Base-by-base conservation (phyloP, 371 early-diverging fungal species). In the Batkoa obscura region DNA sequence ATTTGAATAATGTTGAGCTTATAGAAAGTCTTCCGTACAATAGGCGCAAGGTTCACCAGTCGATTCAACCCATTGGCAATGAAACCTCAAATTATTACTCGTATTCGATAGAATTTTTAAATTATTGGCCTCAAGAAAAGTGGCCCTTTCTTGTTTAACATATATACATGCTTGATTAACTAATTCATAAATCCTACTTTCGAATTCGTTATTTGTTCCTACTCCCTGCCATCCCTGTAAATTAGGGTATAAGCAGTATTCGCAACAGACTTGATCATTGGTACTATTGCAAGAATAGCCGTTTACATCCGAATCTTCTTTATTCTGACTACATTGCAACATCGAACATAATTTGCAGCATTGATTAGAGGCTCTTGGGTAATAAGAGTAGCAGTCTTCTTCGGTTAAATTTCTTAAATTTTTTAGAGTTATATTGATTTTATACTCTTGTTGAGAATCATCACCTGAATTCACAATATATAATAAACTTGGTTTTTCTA, bases 1-100 rank as follows among this genome's bases (percentile, higher is more conserved):
- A n/a, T n/a, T n/a, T n/a, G n/a, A n/a, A n/a, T n/a, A n/a, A n/a
- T n/a, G n/a, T n/a, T n/a, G n/a, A n/a, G n/a, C n/a, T 45, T 49
- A 49, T 49, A 49, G 33, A 35, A 49, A 49, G 50, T 35, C 50
- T 49, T 49, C 15, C 9, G 50, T 49, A 35, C 50, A 49, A 33
- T 33, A 49, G 32, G 50, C 50, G 32, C 50, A 49, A 9, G 50
- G 23, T n/a, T 49, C 50, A 3, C 50, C 50, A 49, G 50, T 49
- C 8, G 50, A 49, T 35, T 49, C 50, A 35, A 49, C 50, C 50
- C 50, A 49, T n/a, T 33, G 50, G 32, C 50, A 49, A n/a, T 45
- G 45, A n/a, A 45, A 45, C 8, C 8, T 45, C 10, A 23, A 23
- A 15, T 23, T 23, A 4, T 4, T 4, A 3, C 9, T 45, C 17